A percentile compares a stretch with the other conserved stretches of the same genome.
These are phyloP conservation scores for Moesziomyces sp. DNA, from an alignment of 1,284 basidiomycete genomes.

Conservation along the genomic window DNA sequence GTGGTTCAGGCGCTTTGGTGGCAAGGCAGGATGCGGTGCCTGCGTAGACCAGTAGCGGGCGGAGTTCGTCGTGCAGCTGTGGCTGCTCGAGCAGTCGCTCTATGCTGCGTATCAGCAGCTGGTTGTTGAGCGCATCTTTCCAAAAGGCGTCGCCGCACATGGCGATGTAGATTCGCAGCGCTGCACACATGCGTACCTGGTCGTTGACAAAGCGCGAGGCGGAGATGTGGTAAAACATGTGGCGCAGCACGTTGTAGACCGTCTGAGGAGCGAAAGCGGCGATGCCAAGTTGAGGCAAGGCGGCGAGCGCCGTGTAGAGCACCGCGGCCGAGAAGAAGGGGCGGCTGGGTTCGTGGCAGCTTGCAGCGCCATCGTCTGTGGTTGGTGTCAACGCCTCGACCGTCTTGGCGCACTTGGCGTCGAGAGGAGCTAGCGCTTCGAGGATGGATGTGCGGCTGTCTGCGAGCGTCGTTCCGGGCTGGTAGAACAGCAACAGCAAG, in stretches of 20 bases:
- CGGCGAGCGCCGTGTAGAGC: conserved; percentile 16
- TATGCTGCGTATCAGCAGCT: conserved; percentile 76
- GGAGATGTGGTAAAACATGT: conserved; percentile 78
- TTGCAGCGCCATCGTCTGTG: neutral
- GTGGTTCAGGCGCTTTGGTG: conserved; percentile 2
- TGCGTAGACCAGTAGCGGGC: conserved; percentile 74
- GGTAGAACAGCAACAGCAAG: conserved; percentile 28
- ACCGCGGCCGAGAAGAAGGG: conserved; percentile 32
- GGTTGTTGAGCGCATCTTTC: conserved; percentile 45
- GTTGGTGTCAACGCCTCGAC: conserved; percentile 18
- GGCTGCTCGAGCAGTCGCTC: conserved; percentile 76
- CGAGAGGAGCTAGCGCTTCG: conserved; percentile 9
- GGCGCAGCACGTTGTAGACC: conserved; percentile 69
- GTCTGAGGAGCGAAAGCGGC: conserved; percentile 17
- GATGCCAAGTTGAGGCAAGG: conserved; percentile 17
- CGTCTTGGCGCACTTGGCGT: conserved; percentile 1
- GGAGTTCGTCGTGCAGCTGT: conserved; percentile 77
- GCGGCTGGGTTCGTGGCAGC: conserved; percentile 45
- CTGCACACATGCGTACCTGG: conserved; percentile 80
- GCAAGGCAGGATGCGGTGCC: conserved; percentile 20
- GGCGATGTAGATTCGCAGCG: conserved; percentile 70
- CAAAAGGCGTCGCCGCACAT: conserved; percentile 35
- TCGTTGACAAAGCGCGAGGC: conserved; percentile 83
- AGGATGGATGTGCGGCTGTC: conserved; percentile 9
- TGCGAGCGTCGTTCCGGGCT: conserved; percentile 11